These are phyloP conservation scores for Diaporthe velutina DNA, from an alignment of 2,329 filamentous ascomycete species.

Conservation along the genomic window DNA sequence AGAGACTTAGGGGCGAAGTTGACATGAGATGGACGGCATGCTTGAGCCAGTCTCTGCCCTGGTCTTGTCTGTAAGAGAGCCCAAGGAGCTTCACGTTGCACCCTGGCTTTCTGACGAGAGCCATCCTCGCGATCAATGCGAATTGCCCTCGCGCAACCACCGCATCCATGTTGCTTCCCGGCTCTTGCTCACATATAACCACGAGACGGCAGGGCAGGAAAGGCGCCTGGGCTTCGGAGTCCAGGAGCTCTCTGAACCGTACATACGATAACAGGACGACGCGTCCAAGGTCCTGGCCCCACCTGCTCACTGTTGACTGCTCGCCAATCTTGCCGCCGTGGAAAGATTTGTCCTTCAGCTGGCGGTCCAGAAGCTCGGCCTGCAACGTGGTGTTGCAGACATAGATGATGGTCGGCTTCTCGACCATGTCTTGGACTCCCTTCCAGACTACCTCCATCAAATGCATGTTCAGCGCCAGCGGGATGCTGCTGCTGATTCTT, in stretches of 20 bases:
- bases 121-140: background rate
- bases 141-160: background rate
- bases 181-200: background rate
- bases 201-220: background rate
- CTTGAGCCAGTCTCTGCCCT: background rate
- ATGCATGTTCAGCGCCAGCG: background rate
- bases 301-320: background rate
- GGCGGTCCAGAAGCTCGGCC: background rate
- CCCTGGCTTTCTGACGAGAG: background rate
- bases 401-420: background rate
- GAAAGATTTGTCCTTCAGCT: background rate
- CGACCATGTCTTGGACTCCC: background rate
- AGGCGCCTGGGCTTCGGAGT: background rate
- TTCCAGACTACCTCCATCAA: background rate
- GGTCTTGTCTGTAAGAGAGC: background rate
- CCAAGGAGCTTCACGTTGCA: background rate
- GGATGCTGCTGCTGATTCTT: background rate
- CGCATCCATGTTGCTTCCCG: background rate
- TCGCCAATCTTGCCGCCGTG: background rate
- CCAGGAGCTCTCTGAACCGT: background rate
- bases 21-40: background rate
- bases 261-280: background rate
- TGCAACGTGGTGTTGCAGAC: slow-evolving; percentile 3
- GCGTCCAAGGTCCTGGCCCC: background rate
- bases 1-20: background rate